Evolutionary conservation across 768 basidiomycete genomes (phyloP).

Genomic region (Phanerochaete sordida): DNA sequence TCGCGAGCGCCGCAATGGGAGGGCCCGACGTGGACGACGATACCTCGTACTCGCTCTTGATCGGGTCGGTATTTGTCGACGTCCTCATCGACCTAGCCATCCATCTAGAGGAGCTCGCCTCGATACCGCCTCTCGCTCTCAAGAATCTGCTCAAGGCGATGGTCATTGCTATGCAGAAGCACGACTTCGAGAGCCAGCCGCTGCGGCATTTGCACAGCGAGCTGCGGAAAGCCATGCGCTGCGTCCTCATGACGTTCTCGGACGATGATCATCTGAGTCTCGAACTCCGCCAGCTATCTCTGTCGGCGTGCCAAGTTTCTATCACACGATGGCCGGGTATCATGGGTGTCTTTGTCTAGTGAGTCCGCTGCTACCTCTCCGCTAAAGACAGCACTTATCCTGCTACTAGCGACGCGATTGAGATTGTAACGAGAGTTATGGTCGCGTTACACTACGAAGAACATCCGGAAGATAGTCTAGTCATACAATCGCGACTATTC

Average conservation of each 20-base stretch:
- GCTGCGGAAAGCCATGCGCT: slow-evolving; percentile 50
- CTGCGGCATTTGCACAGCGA: slow-evolving; percentile 51
- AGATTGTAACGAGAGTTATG: slow-evolving; percentile 46
- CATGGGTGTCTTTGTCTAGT: slow-evolving; percentile 54
- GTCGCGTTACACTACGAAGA: slow-evolving; percentile 37
- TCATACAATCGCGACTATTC: slow-evolving; percentile 53
- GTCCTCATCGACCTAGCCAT: slow-evolving; percentile 49
- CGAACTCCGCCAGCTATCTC: slow-evolving; percentile 61
- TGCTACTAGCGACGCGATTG: slow-evolving; percentile 46
- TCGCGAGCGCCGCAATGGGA: slow-evolving; percentile 46
- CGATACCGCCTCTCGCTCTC: slow-evolving; percentile 51
- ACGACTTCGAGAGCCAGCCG: slow-evolving; percentile 57
- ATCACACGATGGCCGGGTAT: slow-evolving; percentile 56
- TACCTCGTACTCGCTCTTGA: slow-evolving; percentile 38
- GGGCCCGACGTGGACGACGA: slow-evolving; percentile 38
- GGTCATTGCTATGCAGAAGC: slow-evolving; percentile 68
- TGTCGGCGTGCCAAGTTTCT: slow-evolving; percentile 60
- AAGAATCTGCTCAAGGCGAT: slow-evolving; percentile 63
- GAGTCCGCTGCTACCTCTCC: slow-evolving; percentile 20
- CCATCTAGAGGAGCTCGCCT: slow-evolving; percentile 39
- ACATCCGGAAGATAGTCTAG: slow-evolving; percentile 55
- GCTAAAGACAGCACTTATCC: not conserved
- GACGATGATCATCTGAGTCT: slow-evolving; percentile 47
- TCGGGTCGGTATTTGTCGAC: slow-evolving; percentile 67
- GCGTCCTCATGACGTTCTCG: slow-evolving; percentile 47